Conservation (phyloP, 768 basidiomycete species). For the Podaxis carcinomalis region DNA sequence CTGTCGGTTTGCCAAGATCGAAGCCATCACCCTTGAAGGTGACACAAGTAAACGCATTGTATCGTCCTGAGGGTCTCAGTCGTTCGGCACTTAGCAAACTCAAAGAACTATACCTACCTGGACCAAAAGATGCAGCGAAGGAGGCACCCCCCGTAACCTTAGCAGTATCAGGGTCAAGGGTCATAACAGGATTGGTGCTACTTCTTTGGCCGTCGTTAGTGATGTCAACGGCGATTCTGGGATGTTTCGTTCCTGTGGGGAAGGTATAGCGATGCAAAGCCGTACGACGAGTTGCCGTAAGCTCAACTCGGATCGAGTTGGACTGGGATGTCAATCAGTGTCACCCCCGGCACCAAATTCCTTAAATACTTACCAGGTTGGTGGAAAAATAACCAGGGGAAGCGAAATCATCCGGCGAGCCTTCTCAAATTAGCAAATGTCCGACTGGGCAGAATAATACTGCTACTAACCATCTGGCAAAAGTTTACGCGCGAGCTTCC, state of each 20-base stretch:
- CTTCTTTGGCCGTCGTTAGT: conserved; percentile 59
- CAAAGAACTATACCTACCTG: conserved; percentile 23
- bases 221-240: conserved; percentile 55
- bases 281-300: conserved; percentile 55
- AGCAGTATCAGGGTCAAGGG: conserved; percentile 42
- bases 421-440: conserved; percentile 21
- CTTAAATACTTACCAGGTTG: conserved; percentile 38
- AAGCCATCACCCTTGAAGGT: conserved; percentile 56
- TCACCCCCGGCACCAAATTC: background rate
- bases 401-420: conserved; percentile 55
- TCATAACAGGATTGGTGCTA: conserved; percentile 42
- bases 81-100: background rate
- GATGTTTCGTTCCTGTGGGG: conserved; percentile 39
- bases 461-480: conserved; percentile 39
- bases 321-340: conserved; percentile 29
- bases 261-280: conserved; percentile 60
- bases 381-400: conserved; percentile 66
- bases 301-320: conserved; percentile 51
- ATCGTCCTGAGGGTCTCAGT: conserved; percentile 33
- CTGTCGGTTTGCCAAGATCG: conserved; percentile 39
- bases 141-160: conserved; percentile 44
- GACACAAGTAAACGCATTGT: conserved; percentile 55
- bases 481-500: conserved; percentile 47
- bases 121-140: conserved; percentile 57
- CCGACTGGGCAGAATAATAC: background rate